Conservation (phyloP, 1,284 basidiomycete genomes). For the Malassezia equina region DNA sequence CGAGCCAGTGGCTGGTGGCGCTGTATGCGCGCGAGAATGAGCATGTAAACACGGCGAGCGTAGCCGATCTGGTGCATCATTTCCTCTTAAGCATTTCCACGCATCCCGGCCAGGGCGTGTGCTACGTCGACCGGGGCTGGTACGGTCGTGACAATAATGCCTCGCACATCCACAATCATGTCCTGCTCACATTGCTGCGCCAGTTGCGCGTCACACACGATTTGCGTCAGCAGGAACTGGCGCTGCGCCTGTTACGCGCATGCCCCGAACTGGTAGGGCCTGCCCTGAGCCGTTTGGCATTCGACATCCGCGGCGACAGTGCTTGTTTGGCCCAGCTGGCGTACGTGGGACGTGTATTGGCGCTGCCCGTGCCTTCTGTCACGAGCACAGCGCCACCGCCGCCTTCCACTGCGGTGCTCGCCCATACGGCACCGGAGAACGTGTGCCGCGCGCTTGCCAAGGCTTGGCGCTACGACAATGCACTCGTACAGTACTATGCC, state of each 20-base stretch:
- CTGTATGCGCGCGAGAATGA: slow-evolving; percentile 35
- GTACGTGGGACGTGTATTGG: slow-evolving; percentile 66
- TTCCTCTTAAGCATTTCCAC: slow-evolving; percentile 80
- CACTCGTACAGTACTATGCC: slow-evolving; percentile 71
- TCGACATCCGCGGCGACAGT: slow-evolving; percentile 76
- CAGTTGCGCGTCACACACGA: slow-evolving; percentile 71
- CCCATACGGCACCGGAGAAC: slow-evolving; percentile 24
- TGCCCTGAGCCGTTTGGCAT: slow-evolving; percentile 53
- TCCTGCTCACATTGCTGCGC: slow-evolving; percentile 65
- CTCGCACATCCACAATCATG: slow-evolving; percentile 65
- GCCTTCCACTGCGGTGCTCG: slow-evolving; percentile 58
- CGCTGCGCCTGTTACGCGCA: slow-evolving; percentile 63
- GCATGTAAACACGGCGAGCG: slow-evolving; percentile 20
- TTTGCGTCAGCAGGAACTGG: slow-evolving; percentile 71
- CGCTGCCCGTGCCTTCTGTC: slow-evolving; percentile 58
- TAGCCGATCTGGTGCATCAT: slow-evolving; percentile 73
- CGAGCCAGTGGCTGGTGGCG: slow-evolving; percentile 28
- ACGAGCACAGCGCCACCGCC: slow-evolving; percentile 54
- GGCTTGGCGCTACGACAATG: slow-evolving; percentile 53
- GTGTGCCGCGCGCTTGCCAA: slow-evolving; percentile 55
- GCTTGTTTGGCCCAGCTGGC: slow-evolving; percentile 67
- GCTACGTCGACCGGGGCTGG: slow-evolving; percentile 82
- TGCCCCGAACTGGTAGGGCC: slow-evolving; percentile 77
- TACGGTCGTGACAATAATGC: slow-evolving; percentile 55
- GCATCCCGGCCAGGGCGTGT: slow-evolving; percentile 69